A percentile compares a stretch with the other conserved stretches of the same genome.
phyloP scores from a whole-genome alignment of 495 filamentous ascomycete genomes.

The Bryoglossum gracile region DNA sequence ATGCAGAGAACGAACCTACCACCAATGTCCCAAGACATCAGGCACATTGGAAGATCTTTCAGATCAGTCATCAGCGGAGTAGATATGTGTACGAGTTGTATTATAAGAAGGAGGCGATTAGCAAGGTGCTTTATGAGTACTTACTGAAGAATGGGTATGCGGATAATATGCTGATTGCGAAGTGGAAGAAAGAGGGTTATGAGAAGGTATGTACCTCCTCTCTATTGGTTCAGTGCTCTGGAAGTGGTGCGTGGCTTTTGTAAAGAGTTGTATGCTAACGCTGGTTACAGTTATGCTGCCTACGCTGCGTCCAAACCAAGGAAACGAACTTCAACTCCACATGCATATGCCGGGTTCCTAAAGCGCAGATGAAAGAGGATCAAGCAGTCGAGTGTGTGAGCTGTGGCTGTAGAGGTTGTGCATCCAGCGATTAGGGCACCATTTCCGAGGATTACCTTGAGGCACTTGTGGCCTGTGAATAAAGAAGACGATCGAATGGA shows the following conservation, averaged over 20 bases:
- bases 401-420: conserved; percentile 89
- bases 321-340: conserved; percentile 98
- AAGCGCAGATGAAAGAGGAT: conserved; percentile 82
- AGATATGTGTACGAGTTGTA: conserved; percentile 97
- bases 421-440: conserved; percentile 62
- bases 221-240: conserved; percentile 5
- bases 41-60: conserved; percentile 93
- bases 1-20: conserved; percentile 70
- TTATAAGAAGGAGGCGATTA: conserved; percentile 95
- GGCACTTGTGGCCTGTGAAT: background rate
- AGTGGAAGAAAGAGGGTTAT: conserved; percentile 99
- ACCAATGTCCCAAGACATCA: conserved; percentile 62
- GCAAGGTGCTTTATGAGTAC: conserved; percentile 87
- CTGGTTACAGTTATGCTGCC: conserved; percentile 66
- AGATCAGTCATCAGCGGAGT: conserved; percentile 88
- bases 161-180: conserved; percentile 89
- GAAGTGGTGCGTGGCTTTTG: background rate
- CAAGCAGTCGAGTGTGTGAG: conserved; percentile 91
- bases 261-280: background rate
- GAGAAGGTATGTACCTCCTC: conserved; percentile 63
- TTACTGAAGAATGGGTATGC: conserved; percentile 94
- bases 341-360: conserved; percentile 94
- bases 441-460: background rate
- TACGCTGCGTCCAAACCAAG: conserved; percentile 95
- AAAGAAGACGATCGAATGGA: background rate